Evolutionary conservation across 495 filamentous ascomycete genomes (phyloP), one percentile per base, ranked within the genome.

Genomic region (Aspergillus biplanus): DNA sequence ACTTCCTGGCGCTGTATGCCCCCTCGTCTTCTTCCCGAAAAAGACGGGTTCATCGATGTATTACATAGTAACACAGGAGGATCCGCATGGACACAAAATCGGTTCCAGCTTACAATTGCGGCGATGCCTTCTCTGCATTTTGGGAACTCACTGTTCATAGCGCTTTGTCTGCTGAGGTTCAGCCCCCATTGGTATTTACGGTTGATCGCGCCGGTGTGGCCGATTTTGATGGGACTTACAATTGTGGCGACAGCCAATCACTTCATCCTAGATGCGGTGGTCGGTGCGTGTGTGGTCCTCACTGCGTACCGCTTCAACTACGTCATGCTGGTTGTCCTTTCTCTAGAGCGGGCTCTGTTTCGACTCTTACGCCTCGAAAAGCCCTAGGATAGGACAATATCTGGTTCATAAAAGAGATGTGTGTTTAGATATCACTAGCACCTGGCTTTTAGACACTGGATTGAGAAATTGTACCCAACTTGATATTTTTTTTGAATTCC

Each of bases 191-290:
- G 68, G 71, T 52, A 74, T 75, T 53, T 73, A 58, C 52, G 80
- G 8, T 42, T 75, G 3, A 60, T 87, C 11, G 86, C 80, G 2
- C 65, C 84, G 33, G 67, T 77, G 27, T 90, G 89, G 73, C 87
- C 86, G 1, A 56, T 75, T n/a, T 72, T 84, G 63, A 86, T 89
- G 65, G 78, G 88, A 11, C 69, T 81, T 55, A 84, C 86, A 4
- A 88, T 89, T 61, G 75, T 90, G 16, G 85, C 85, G 44, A 89
- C 86, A 8, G 87, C 87, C 12, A 89, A 89, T 64, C 87, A 88
- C 69, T 88, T 86, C 65, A 81, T 83, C 62, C 74, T 89, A 50
- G 86, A 89, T 72, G 84, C 83, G 0, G 68, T 83, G 31, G 73
- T 82, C 49, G 83, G 83, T 5, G 79, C 78, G 5, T 61, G 78